These are phyloP conservation scores for Pistacia vera DNA, from an alignment of 345 rosid genomes.

Conservation along the genomic window DNA sequence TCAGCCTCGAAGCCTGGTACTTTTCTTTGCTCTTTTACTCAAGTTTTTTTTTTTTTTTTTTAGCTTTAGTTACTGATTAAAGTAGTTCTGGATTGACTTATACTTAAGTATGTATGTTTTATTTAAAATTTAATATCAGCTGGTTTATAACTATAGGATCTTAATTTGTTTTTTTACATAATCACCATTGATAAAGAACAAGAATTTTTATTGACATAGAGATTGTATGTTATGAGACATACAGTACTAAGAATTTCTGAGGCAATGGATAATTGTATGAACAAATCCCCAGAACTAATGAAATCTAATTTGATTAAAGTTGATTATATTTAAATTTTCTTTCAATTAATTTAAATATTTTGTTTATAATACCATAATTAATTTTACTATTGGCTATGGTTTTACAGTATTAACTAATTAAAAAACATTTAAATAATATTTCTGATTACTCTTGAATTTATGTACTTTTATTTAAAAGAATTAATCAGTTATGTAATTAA, in stretches of 20 bases:
- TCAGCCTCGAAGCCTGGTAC: conserved; percentile 69
- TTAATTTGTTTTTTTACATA: background rate
- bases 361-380: too few relatives aligned
- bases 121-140: too few relatives aligned
- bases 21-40: background rate
- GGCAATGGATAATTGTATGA: background rate
- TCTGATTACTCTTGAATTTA: background rate
- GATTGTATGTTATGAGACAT: background rate
- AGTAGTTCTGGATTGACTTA: background rate
- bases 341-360: too few relatives aligned
- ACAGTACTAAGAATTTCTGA: background rate
- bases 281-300: background rate
- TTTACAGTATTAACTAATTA: too few relatives aligned
- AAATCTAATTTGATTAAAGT: background rate
- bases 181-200: background rate
- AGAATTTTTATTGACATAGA: background rate
- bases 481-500: too few relatives aligned
- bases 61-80: background rate
- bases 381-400: too few relatives aligned
- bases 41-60: background rate
- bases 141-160: background rate
- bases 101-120: background rate
- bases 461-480: too few relatives aligned
- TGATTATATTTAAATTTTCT: too few relatives aligned
- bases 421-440: too few relatives aligned